phyloP scores from a whole-genome alignment of 108 stramenopile species.

The Skeletonema grethae region DNA sequence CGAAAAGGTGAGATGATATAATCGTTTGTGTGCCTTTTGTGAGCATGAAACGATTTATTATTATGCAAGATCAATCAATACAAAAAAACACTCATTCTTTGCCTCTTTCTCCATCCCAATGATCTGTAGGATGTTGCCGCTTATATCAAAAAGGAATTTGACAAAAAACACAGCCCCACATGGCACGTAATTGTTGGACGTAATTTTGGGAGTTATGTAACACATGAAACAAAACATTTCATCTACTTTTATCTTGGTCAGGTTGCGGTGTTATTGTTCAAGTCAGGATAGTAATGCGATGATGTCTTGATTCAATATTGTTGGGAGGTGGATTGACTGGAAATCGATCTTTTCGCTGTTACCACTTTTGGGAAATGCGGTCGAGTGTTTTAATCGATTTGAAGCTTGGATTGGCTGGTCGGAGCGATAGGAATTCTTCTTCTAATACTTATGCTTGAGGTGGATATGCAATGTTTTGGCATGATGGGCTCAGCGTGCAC shows the following conservation, averaged over 20 bases:
- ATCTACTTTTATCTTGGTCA: conserved; percentile 99
- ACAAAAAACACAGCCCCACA: conserved; percentile 98
- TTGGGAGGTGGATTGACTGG: not conserved
- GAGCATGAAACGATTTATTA: not conserved
- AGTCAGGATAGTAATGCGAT: conserved; percentile 83
- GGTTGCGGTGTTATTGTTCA: conserved; percentile 98
- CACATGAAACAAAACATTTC: conserved; percentile 99
- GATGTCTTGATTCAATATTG: not conserved
- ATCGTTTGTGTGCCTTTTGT: not conserved
- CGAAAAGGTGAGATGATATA: conserved; percentile 89
- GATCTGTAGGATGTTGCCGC: conserved; percentile 94
- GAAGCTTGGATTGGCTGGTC: too few relatives aligned
- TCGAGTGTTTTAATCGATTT: not conserved
- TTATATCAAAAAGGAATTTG: conserved; percentile 99
- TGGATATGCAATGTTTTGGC: not conserved
- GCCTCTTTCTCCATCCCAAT: not conserved
- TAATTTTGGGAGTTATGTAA: conserved; percentile 93
- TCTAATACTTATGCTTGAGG: not conserved
- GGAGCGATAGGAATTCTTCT: not conserved
- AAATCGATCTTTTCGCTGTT: not conserved
- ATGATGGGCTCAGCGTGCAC: not conserved
- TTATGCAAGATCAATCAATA: too few relatives aligned
- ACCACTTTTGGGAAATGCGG: not conserved
- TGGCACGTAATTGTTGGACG: conserved; percentile 95
- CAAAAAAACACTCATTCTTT: not conserved